Evolutionary conservation across 441 rosid genomes (phyloP).

Genomic region (Erodium texanum): DNA sequence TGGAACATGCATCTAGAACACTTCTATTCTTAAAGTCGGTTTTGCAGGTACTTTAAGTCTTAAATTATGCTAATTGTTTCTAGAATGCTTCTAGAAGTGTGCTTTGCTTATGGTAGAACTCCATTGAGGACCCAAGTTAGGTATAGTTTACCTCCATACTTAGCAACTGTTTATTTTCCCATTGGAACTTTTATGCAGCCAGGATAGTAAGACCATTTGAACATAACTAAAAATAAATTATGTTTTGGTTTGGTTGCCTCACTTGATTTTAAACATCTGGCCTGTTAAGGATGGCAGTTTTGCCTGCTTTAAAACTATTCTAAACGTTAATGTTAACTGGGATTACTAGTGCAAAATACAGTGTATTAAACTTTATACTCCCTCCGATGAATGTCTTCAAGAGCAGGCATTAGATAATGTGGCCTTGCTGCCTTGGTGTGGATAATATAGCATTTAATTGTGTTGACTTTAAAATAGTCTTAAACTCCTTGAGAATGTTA

Average conservation of each 20-base stretch:
- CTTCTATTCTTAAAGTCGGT: constrained; percentile 84
- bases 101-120: background rate
- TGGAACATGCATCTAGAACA: constrained; percentile 69
- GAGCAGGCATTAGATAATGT: background rate
- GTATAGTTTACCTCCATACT: background rate
- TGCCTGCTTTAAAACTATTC: background rate
- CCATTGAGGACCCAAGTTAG: background rate
- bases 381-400: background rate
- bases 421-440: no score
- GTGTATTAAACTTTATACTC: background rate
- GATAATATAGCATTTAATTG: no score
- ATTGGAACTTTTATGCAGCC: background rate
- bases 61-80: constrained; percentile 11
- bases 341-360: background rate
- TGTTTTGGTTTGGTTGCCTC: background rate
- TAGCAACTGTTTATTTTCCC: background rate
- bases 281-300: background rate
- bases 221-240: no score
- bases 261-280: background rate
- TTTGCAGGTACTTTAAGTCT: constrained; percentile 49
- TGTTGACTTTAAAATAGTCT: no score
- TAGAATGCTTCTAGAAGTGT: background rate
- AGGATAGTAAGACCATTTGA: background rate
- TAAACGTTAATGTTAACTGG: background rate
- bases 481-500: no score